phyloP scores from a whole-genome alignment of 768 basidiomycete genomes.

The Phanerodontia chrysosporium region DNA sequence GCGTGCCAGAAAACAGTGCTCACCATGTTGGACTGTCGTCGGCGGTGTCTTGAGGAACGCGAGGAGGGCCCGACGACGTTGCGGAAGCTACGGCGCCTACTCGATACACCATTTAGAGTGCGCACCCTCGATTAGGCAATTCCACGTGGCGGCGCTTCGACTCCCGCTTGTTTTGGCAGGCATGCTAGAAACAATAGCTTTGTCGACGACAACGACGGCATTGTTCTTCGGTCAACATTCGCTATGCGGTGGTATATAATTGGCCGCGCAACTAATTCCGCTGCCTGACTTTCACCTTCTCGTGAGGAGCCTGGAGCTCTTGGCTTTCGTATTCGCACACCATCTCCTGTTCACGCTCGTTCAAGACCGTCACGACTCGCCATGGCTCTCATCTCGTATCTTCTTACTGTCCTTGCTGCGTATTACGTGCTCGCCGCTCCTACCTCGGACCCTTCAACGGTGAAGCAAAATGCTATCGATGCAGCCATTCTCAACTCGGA shows the following conservation, averaged over 20 bases:
- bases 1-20: conserved; percentile 18
- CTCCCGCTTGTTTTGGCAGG: conserved; percentile 1
- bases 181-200: conserved; percentile 15
- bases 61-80: conserved; percentile 18
- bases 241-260: neutral
- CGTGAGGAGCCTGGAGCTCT: conserved; percentile 26
- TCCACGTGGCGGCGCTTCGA: conserved; percentile 11
- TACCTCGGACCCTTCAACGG: conserved; percentile 27
- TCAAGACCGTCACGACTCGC: neutral
- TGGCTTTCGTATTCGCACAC: neutral
- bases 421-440: conserved; percentile 6
- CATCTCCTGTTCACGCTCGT: neutral
- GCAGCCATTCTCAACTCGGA: conserved; percentile 50
- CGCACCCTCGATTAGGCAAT: conserved; percentile 6
- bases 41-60: conserved; percentile 27
- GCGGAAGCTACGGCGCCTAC: conserved; percentile 1
- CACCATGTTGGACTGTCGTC: conserved; percentile 32
- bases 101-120: neutral
- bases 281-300: neutral
- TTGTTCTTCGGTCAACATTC: neutral
- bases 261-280: neutral
- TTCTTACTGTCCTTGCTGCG: conserved; percentile 23
- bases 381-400: conserved; percentile 18
- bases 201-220: conserved; percentile 15
- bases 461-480: conserved; percentile 44